A percentile compares a stretch with the other conserved stretches of the same genome.
phyloP scores from a whole-genome alignment of 441 rosid genomes.

The Gossypium davidsonii region DNA sequence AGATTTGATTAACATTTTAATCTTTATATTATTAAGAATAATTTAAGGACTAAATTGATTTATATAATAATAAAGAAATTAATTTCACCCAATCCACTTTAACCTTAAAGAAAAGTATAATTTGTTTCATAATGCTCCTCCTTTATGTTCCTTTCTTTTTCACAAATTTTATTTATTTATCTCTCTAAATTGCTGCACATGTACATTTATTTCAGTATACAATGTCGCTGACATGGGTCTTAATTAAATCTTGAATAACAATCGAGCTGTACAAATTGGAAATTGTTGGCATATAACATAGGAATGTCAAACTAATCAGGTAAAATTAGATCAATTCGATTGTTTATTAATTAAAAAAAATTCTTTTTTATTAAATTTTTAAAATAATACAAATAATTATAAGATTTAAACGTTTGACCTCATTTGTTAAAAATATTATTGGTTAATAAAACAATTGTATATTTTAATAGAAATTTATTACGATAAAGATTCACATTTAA shows the following conservation, averaged over 20 bases:
- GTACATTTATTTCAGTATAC: constrained; percentile 25
- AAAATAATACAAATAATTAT: too few species aligned
- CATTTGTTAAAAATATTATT: too few species aligned
- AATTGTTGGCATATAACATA: neutral
- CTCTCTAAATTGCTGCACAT: neutral
- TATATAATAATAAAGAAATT: too few species aligned
- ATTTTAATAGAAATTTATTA: too few species aligned
- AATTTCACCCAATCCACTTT: too few species aligned
- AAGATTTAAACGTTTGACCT: too few species aligned
- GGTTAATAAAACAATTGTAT: too few species aligned
- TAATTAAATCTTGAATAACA: neutral
- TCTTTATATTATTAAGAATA: too few species aligned
- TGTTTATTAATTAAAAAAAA: neutral
- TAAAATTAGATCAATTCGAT: neutral
- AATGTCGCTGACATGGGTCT: constrained; percentile 14
- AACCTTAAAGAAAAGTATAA: too few species aligned
- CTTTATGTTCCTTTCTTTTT: neutral
- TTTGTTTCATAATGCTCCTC: neutral
- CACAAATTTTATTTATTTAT: neutral
- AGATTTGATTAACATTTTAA: too few species aligned
- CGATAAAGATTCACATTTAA: too few species aligned
- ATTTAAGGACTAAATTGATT: too few species aligned
- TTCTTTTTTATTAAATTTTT: neutral
- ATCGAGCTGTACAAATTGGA: neutral
- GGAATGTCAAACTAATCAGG: neutral